These are phyloP conservation scores for Pestalotiopsis sp. DNA, from an alignment of 2,329 filamentous ascomycete species.

Conservation along the genomic window DNA sequence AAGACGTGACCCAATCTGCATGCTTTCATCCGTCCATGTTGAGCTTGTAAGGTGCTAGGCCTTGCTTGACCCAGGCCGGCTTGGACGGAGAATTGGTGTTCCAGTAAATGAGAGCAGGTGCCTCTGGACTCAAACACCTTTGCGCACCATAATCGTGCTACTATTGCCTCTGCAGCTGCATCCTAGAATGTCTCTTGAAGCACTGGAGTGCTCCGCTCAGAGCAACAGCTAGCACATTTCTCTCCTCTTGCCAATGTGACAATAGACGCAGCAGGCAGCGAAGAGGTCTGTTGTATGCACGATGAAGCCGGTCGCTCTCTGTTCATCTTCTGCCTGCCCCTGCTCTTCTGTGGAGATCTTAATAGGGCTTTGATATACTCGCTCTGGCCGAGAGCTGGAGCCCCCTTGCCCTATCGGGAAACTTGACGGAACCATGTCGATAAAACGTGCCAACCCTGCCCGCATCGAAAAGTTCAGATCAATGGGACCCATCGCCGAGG, in stretches of 20 bases:
- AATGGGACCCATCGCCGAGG: neutral
- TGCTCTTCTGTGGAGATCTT: neutral
- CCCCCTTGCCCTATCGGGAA: constrained; percentile 4
- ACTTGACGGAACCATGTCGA: neutral
- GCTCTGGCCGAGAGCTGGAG: neutral
- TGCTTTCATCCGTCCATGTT: neutral
- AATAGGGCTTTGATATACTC: constrained; percentile 1
- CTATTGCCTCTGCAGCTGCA: too few species aligned
- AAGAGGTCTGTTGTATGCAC: neutral
- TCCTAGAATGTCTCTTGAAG: too few species aligned
- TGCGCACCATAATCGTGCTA: neutral
- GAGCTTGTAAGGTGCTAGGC: neutral
- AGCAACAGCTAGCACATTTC: too few species aligned
- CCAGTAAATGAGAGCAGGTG: neutral
- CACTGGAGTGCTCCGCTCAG: too few species aligned
- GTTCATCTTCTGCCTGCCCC: neutral
- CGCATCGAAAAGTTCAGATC: neutral
- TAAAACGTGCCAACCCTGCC: constrained; percentile 8
- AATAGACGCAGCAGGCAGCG: neutral
- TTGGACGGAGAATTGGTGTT: neutral
- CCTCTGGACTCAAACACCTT: neutral
- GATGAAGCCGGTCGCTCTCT: neutral
- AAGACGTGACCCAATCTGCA: neutral
- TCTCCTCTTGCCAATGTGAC: neutral
- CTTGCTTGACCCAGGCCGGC: neutral